Base-by-base conservation (phyloP, 1,284 basidiomycete species). In the Thecaphora frezii region DNA sequence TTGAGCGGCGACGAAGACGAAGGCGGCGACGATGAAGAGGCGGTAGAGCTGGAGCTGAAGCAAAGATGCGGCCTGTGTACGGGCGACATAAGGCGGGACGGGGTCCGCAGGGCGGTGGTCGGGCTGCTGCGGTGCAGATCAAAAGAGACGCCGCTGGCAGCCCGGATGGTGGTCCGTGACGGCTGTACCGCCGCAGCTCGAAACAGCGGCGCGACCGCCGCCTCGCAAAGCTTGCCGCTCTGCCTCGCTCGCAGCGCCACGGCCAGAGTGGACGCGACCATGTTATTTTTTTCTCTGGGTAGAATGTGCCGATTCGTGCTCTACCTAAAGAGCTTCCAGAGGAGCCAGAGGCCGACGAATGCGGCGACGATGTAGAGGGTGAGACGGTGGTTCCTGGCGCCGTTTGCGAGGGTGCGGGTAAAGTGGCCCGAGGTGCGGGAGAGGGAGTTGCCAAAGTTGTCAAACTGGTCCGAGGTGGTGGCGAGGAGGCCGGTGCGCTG, bases 311-410 rank as follows among this genome's bases (percentile, higher is more conserved):
- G n/a, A n/a, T 30, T 48, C 5, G 23, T 41, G 7, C 42, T 7
- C 44, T 25, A 58, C 5, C 62, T 19, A 38, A 73, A 69, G 10
- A 73, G 64, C 45, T 60, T 66, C 61, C 68, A 75, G 4, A 75
- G 43, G 14, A 69, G 44, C 65, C 69, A 75, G 22, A 73, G 49
- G 3, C 53, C 57, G 0, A 75, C 65, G 18, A 71, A 61, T 0
- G 46, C 66, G 24, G 54, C 69, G 5, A 75, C 56, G 16, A 75
- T 69, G 46, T 65, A 67, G 1, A 69, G 48, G 3, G 66, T 71
- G 26, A 73, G 28, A 1, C 61, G 51, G 45, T 73, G 66, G 39
- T 69, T 63, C 22, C 71, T 44, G 1, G 69, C 63, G n/a, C 56
- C 65, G 33, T 60, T 57, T 26, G 63, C 52, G 19, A 67, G 55